These are phyloP conservation scores for Moelleriella libera DNA, from an alignment of 2,329 filamentous ascomycete species.

Conservation along the genomic window DNA sequence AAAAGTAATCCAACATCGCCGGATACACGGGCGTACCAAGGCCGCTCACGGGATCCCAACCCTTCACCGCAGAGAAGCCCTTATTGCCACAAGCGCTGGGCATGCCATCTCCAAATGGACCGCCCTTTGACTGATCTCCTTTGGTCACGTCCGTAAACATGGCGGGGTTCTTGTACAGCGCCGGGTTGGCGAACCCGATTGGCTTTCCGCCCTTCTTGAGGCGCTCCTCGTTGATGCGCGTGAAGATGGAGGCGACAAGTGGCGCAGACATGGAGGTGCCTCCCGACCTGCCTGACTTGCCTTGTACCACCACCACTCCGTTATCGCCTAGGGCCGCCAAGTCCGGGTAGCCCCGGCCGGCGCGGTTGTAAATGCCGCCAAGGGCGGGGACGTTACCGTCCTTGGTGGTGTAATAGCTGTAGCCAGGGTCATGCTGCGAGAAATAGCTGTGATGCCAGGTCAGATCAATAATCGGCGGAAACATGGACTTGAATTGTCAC, in stretches of 20 bases:
- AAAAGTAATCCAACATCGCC: slow-evolving; percentile 26
- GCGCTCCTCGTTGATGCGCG: slow-evolving; percentile 8
- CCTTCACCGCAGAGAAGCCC: slow-evolving; percentile 7
- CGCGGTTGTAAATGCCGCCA: too few relatives aligned
- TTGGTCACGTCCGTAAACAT: slow-evolving; percentile 8
- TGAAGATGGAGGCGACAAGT: slow-evolving; percentile 8
- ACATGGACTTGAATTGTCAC: neutral
- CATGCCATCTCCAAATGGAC: slow-evolving; percentile 1
- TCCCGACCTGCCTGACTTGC: neutral
- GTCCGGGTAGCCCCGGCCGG: too few relatives aligned
- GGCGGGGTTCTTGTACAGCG: slow-evolving; percentile 8
- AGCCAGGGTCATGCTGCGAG: too few relatives aligned
- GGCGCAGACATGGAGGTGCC: slow-evolving; percentile 8
- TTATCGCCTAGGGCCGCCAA: too few relatives aligned
- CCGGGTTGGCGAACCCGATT: slow-evolving; percentile 18
- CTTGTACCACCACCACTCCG: neutral
- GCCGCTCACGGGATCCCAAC: slow-evolving; percentile 9
- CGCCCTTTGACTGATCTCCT: slow-evolving; percentile 8
- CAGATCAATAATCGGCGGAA: too few relatives aligned
- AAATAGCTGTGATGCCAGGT: too few relatives aligned
- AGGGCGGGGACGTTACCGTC: too few relatives aligned
- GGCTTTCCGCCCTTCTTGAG: slow-evolving; percentile 17
- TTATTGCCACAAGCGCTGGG: slow-evolving; percentile 7
- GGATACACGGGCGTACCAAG: slow-evolving; percentile 8
- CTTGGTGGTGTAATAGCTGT: too few relatives aligned